Conservation (phyloP, 2,329 filamentous ascomycete genomes). For the Fusarium succisae region DNA sequence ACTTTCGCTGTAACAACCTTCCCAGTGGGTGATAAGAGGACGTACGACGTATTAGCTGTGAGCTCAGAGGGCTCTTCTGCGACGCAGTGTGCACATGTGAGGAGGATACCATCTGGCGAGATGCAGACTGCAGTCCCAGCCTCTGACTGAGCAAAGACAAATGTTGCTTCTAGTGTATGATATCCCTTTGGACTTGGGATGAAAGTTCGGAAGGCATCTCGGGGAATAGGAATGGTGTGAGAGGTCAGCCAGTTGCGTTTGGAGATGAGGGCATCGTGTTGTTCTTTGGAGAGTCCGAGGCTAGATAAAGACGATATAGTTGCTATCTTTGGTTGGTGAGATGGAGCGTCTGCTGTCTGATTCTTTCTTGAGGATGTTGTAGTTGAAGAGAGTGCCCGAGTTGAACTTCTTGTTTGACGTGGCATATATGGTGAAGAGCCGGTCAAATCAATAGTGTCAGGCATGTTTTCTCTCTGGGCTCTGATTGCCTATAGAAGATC, state of each 20-base stretch:
- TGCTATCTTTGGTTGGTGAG: constrained; percentile 4
- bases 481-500: neutral
- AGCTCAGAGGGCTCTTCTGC: constrained; percentile 53
- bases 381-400: neutral
- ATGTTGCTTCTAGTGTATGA: constrained; percentile 40
- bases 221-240: constrained; percentile 26
- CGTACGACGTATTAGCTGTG: constrained; percentile 41
- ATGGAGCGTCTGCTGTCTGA: neutral
- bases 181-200: neutral
- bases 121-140: constrained; percentile 63
- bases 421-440: neutral
- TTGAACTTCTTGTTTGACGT: constrained; percentile 28
- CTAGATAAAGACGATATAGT: neutral
- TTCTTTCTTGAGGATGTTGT: neutral
- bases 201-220: neutral
- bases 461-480: neutral
- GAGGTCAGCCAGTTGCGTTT: constrained; percentile 35
- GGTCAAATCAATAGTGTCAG: neutral
- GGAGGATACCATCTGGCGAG: constrained; percentile 52
- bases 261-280: constrained; percentile 2
- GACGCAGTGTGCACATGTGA: constrained; percentile 63
- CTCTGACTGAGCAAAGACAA: constrained; percentile 60
- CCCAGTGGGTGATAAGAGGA: constrained; percentile 56
- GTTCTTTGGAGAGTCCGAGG: neutral
- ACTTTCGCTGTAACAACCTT: constrained; percentile 51